Conservation (phyloP, 2,329 filamentous ascomycete species). For the Fusarium guadeloupense region DNA sequence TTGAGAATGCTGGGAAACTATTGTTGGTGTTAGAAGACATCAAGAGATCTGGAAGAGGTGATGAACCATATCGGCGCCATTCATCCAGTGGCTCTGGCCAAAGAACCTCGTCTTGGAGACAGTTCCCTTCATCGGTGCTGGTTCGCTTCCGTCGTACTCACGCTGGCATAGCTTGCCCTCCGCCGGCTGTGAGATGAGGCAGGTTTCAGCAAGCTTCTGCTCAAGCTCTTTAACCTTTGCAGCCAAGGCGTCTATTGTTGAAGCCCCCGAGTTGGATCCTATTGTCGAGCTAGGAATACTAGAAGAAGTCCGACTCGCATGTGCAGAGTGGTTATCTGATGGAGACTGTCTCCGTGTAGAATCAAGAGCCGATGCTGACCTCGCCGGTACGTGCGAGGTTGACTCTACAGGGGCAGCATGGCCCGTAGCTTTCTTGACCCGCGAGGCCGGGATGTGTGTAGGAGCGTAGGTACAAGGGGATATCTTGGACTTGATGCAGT, state of each 20-base stretch:
- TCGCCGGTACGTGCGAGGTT: conserved; percentile 29
- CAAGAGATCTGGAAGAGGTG: background rate
- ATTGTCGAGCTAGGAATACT: conserved; percentile 41
- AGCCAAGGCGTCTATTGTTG: conserved; percentile 47
- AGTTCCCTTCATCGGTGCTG: conserved; percentile 44
- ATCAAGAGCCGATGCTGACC: conserved; percentile 27
- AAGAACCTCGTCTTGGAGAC: conserved; percentile 58
- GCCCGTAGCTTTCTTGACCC: conserved; percentile 30
- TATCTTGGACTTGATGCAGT: conserved; percentile 66
- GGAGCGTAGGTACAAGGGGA: conserved; percentile 63
- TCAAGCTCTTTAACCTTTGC: conserved; percentile 56
- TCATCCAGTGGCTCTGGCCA: conserved; percentile 62
- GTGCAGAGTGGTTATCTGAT: background rate
- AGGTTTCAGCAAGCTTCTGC: conserved; percentile 49
- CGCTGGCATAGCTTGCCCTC: conserved; percentile 17
- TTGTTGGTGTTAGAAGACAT: conserved; percentile 1
- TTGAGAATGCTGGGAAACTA: conserved; percentile 46
- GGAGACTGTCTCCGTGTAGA: conserved; percentile 7
- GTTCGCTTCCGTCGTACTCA: conserved; percentile 2
- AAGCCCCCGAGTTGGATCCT: conserved; percentile 40
- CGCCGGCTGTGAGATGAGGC: conserved; percentile 36
- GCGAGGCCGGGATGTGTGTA: conserved; percentile 46
- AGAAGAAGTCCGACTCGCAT: conserved; percentile 19
- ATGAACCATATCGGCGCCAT: conserved; percentile 54
- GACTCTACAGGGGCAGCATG: conserved; percentile 3